Base-by-base conservation (phyloP, 352 stramenopile genomes). In the Phytopythium oedochilum region DNA sequence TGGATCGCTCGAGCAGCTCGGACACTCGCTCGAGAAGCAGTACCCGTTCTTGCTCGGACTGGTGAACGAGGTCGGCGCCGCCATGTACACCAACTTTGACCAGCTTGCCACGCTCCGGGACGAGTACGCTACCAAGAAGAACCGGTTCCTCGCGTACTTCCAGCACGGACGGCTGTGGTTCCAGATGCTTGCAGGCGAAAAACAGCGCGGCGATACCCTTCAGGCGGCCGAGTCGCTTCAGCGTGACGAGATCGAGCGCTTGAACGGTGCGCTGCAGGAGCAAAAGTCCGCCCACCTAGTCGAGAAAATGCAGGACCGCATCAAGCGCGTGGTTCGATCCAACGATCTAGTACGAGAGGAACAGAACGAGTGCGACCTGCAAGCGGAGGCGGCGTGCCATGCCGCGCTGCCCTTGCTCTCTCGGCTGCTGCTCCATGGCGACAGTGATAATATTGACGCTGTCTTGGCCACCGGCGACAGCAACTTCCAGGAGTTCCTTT, bases 111-210 rank as follows among this genome's bases (percentile, higher is more conserved):
- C 31, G n/a, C 53, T 60, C 35, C 11, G 57, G 3, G n/a, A 44
- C 15, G 40, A 55, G 1, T 46, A 59, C 5, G 28, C 61, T 11
- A 35, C 36, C 25, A n/a, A 48, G 8, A 29, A 58, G 44, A 66
- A 68, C 14, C 67, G 63, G 0, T 77, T 73, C 12, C 58, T 73
- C 25, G 50, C 76, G 11, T 76, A 75, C 48, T 78, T 86, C n/a
- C 60, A 86, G 44, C 68, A 71, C 32, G 78, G 73, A 1, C 62
- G 64, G 29, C 66, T 61, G 56, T 83, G 73, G 73, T 83, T 79
- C 25, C 68, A 79, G 11, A 68, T 69, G 22, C 45, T 75, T 10
- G 56, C 40, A 2, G 48, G 43, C 14, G 59, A 81, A 22, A 68
- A 78, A 52, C 54, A 57, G 18, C 39, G 53, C 6, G 51, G 26